These are phyloP conservation scores for Ogataea dorogensis DNA, from an alignment of 805 yeast species.

Conservation along the genomic window DNA sequence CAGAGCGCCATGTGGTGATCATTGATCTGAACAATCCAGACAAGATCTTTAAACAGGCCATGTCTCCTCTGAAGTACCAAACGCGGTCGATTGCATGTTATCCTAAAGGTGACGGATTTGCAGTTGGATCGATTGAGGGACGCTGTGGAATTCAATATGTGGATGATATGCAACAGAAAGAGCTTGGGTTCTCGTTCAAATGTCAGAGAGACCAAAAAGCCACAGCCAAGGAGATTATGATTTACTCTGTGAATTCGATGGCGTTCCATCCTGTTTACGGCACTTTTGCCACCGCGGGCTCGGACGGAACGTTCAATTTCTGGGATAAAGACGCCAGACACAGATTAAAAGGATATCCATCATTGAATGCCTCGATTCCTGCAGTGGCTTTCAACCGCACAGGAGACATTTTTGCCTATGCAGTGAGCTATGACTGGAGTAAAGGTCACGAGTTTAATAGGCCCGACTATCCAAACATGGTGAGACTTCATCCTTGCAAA, in stretches of 20 bases:
- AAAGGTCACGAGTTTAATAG: conserved; percentile 81
- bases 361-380: conserved; percentile 64
- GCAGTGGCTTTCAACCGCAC: conserved; percentile 77
- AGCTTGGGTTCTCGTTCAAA: conserved; percentile 82
- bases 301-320: conserved; percentile 89
- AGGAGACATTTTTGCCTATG: conserved; percentile 87
- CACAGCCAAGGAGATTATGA: conserved; percentile 54
- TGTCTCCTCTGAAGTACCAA: conserved; percentile 86
- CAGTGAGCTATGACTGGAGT: conserved; percentile 93
- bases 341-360: conserved; percentile 77
- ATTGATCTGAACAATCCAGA: conserved; percentile 83
- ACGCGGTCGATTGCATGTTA: conserved; percentile 80
- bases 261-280: conserved; percentile 87
- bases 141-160: conserved; percentile 93
- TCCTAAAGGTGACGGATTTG: conserved; percentile 91
- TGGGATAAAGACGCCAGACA: conserved; percentile 96
- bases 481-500: conserved; percentile 79
- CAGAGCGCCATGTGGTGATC: conserved; percentile 77
- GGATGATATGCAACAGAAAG: conserved; percentile 73
- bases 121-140: conserved; percentile 92
- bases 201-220: conserved; percentile 82
- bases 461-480: conserved; percentile 68
- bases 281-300: conserved; percentile 90
- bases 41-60: conserved; percentile 66
- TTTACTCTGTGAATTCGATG: conserved; percentile 78